Conservation (phyloP, 805 yeast genomes). For the Sungouiella blattae region DNA sequence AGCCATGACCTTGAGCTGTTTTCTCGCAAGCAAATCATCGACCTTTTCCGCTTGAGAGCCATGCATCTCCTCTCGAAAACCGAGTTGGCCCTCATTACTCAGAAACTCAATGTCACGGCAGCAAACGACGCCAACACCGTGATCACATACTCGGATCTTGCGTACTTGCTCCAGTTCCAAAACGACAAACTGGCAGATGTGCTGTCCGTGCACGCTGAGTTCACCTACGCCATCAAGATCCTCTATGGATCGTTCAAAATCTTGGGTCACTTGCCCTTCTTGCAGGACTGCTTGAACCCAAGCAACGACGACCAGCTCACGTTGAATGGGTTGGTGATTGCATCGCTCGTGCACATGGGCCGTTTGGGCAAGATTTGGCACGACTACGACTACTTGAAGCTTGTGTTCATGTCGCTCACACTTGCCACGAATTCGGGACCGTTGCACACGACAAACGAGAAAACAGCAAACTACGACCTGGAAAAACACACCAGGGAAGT, state of each 20-base stretch:
- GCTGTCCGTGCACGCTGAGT: background rate
- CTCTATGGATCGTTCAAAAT: constrained; percentile 40
- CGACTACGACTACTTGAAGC: constrained; percentile 37
- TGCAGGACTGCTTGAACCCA: constrained; percentile 26
- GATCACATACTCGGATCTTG: constrained; percentile 18
- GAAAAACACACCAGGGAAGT: constrained; percentile 17
- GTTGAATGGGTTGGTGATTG: constrained; percentile 25
- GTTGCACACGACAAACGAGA: constrained; percentile 6
- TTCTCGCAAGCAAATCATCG: constrained; percentile 17
- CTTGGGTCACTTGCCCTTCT: constrained; percentile 49
- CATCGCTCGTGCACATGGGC: constrained; percentile 38
- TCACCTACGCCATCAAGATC: constrained; percentile 12
- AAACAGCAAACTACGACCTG: constrained; percentile 1
- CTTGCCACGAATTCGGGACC: background rate
- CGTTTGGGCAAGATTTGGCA: constrained; percentile 35
- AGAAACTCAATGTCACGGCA: constrained; percentile 13
- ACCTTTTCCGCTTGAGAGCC: constrained; percentile 19
- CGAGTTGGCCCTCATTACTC: constrained; percentile 18
- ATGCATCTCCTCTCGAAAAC: constrained; percentile 14
- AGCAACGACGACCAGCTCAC: constrained; percentile 39
- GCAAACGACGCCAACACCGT: constrained; percentile 13
- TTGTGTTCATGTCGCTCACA: constrained; percentile 47
- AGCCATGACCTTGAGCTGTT: constrained; percentile 17
- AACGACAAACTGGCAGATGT: constrained; percentile 4
- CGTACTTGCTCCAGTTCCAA: constrained; percentile 19